Percentiles rank a stretch among this genome's conserved stretches.
Conservation (phyloP, 2,329 filamentous ascomycete species). For the Colletotrichum costaricense region DNA sequence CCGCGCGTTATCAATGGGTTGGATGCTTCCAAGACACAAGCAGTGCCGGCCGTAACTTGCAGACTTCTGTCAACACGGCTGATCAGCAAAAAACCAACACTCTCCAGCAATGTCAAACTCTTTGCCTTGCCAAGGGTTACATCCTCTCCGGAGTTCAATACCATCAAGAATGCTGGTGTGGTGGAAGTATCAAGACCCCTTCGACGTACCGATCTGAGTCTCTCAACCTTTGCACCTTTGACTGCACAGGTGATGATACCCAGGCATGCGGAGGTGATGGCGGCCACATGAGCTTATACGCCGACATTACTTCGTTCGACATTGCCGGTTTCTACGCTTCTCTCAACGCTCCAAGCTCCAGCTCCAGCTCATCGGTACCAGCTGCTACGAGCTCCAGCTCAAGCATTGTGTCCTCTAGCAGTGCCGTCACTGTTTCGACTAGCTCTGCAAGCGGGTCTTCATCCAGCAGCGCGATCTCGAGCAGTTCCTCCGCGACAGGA, state of each 20-base stretch:
- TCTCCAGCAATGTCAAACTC: constrained; percentile 47
- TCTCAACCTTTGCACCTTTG: constrained; percentile 42
- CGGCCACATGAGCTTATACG: constrained; percentile 46
- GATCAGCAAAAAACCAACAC: constrained; percentile 42
- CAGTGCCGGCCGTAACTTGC: constrained; percentile 45
- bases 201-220: constrained; percentile 41
- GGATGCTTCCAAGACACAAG: constrained; percentile 52
- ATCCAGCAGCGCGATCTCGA: neutral
- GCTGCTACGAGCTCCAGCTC: constrained; percentile 19
- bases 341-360: constrained; percentile 25
- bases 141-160: constrained; percentile 49
- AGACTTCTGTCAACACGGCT: constrained; percentile 41
- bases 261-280: constrained; percentile 47
- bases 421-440: neutral
- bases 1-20: constrained; percentile 46
- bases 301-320: constrained; percentile 43
- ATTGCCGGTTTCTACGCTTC: constrained; percentile 38
- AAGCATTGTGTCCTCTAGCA: constrained; percentile 27
- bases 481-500: neutral
- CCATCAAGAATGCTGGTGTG: constrained; percentile 45
- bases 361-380: constrained; percentile 16
- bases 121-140: constrained; percentile 43
- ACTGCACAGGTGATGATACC: constrained; percentile 42
- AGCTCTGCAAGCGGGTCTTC: neutral
- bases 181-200: constrained; percentile 40